These are phyloP conservation scores for Pythium dissimile DNA, from an alignment of 352 stramenopile species.

Conservation along the genomic window DNA sequence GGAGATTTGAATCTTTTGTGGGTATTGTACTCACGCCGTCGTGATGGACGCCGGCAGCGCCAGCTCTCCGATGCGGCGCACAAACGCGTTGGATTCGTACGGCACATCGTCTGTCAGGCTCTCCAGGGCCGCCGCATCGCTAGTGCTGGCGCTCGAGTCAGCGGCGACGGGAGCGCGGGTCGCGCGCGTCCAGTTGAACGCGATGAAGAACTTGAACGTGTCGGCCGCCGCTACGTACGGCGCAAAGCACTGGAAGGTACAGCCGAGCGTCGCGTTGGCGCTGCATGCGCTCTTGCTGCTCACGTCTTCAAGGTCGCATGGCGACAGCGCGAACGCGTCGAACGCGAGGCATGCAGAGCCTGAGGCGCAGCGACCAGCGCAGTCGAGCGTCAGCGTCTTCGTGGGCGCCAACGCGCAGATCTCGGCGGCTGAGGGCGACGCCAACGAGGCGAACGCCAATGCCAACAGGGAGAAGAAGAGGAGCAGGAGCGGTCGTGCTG, in stretches of 20 bases:
- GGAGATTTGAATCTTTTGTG: not conserved
- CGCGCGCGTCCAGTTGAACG: slow-evolving; percentile 1
- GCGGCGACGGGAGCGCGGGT: too few species aligned
- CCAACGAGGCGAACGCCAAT: not conserved
- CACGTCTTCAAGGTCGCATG: not conserved
- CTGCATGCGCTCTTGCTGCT: not conserved
- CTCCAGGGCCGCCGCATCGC: not conserved
- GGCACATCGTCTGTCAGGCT: not conserved
- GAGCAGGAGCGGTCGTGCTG: not conserved
- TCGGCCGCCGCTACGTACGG: not conserved
- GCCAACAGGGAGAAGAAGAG: not conserved
- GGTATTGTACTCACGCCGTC: too few species aligned
- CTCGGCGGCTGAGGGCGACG: not conserved
- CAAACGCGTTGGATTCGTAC: slow-evolving; percentile 8
- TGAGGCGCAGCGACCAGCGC: slow-evolving; percentile 1
- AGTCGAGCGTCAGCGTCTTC: slow-evolving; percentile 9
- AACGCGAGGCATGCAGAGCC: slow-evolving; percentile 1
- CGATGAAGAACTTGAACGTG: slow-evolving; percentile 15
- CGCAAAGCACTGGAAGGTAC: slow-evolving; percentile 5
- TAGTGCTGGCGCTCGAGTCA: too few species aligned
- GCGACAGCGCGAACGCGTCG: not conserved
- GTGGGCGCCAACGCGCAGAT: not conserved
- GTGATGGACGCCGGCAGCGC: not conserved
- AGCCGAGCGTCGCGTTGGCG: not conserved
- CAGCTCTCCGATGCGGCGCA: slow-evolving; percentile 8